phyloP scores from a whole-genome alignment of 352 stramenopile species.

The Pythium periplocum region DNA sequence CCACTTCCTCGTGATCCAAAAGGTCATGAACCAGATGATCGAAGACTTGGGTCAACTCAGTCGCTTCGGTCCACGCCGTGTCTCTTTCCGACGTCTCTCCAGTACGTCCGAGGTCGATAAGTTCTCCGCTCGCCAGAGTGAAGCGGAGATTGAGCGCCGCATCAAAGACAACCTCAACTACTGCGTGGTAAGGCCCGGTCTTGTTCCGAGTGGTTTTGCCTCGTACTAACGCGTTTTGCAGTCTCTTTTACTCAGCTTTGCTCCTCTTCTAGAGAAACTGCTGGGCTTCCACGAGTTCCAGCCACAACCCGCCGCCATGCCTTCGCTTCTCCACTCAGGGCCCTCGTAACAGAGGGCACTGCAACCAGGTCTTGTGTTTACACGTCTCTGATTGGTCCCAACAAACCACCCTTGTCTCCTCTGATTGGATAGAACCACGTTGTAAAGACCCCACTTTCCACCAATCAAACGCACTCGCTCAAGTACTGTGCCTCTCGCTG shows the following conservation, averaged over 20 bases:
- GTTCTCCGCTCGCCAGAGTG: background rate
- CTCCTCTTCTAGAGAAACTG: slow-evolving; percentile 15
- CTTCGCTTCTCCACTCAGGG: slow-evolving; percentile 6
- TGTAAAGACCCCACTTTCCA: too few species aligned
- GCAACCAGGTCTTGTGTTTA: too few species aligned
- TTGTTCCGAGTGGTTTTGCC: background rate
- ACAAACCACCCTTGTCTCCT: too few species aligned
- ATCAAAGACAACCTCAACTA: slow-evolving; percentile 14
- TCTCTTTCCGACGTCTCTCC: background rate
- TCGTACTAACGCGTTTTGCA: background rate
- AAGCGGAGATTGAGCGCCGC: slow-evolving; percentile 10
- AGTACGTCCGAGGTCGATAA: slow-evolving; percentile 7
- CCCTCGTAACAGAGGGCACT: too few species aligned
- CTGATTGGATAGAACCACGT: too few species aligned
- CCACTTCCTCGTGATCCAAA: slow-evolving; percentile 37
- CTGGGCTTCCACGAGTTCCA: slow-evolving; percentile 7
- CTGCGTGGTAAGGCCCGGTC: slow-evolving; percentile 10
- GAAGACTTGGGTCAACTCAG: slow-evolving; percentile 44
- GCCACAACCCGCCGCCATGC: background rate
- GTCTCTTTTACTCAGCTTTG: slow-evolving; percentile 18
- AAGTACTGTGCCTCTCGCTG: too few species aligned
- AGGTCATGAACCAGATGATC: slow-evolving; percentile 36
- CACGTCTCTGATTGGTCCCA: too few species aligned
- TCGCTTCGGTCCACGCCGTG: slow-evolving; percentile 24
- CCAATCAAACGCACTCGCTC: too few species aligned